Conservation (phyloP, 1,284 basidiomycete genomes). For the Cystobasidium slooffiae region DNA sequence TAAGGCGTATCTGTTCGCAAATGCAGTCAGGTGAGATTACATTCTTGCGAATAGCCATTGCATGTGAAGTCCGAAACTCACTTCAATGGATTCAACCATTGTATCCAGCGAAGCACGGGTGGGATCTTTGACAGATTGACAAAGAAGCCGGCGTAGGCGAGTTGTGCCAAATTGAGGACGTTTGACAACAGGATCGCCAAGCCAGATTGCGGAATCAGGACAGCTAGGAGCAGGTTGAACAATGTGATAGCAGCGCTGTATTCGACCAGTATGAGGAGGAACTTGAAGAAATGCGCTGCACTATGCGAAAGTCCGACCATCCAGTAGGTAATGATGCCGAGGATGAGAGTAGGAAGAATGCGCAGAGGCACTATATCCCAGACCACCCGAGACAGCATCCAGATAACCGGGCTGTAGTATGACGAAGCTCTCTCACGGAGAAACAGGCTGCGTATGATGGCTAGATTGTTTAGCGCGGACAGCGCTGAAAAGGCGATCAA, state of each 20-base stretch:
- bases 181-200: constrained; percentile 76
- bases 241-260: constrained; percentile 81
- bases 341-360: constrained; percentile 78
- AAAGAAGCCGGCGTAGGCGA: constrained; percentile 61
- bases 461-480: constrained; percentile 82
- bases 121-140: constrained; percentile 66
- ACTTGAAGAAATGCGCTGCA: constrained; percentile 78
- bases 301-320: constrained; percentile 81
- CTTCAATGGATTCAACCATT: constrained; percentile 74
- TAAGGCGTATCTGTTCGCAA: constrained; percentile 56
- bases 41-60: background rate
- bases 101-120: constrained; percentile 60
- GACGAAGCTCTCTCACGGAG: constrained; percentile 73
- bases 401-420: constrained; percentile 71
- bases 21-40: background rate
- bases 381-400: constrained; percentile 79
- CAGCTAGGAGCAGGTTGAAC: constrained; percentile 84
- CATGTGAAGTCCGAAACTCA: constrained; percentile 60
- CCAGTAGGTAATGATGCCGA: constrained; percentile 65
- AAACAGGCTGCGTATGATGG: constrained; percentile 79
- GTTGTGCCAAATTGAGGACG: constrained; percentile 51
- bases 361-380: constrained; percentile 85
- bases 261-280: constrained; percentile 73
- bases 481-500: constrained; percentile 79
- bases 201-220: constrained; percentile 77